Evolutionary conservation across 306 rosid species (phyloP).

Genomic region (Lathyrus aphaca): DNA sequence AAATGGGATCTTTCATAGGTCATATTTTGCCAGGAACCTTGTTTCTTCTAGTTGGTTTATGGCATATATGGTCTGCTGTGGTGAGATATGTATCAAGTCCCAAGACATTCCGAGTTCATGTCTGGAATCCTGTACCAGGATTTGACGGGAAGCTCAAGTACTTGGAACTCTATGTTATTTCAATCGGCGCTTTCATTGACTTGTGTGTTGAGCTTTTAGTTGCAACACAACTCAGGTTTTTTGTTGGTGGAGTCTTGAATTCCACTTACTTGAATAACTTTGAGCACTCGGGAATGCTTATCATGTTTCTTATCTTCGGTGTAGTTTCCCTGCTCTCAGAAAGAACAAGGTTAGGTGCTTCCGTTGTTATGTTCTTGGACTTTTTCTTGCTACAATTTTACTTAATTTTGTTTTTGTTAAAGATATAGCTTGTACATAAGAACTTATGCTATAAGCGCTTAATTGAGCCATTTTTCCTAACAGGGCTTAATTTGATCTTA

Average conservation of each 20-base stretch:
- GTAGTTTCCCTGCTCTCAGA: slow-evolving; percentile 60
- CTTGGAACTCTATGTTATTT: slow-evolving; percentile 74
- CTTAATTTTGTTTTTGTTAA: background rate
- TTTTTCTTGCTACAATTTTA: background rate
- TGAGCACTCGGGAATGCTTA: slow-evolving; percentile 90
- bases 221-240: slow-evolving; percentile 71
- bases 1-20: slow-evolving; percentile 89
- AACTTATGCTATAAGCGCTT: background rate
- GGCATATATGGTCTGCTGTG: slow-evolving; percentile 81
- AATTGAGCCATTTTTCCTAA: background rate
- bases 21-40: slow-evolving; percentile 81
- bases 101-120: slow-evolving; percentile 55
- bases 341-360: slow-evolving; percentile 60
- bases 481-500: background rate
- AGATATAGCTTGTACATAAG: background rate
- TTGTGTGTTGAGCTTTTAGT: slow-evolving; percentile 79
- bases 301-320: slow-evolving; percentile 80
- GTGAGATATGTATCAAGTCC: slow-evolving; percentile 65
- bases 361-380: background rate
- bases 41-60: slow-evolving; percentile 74
- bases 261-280: slow-evolving; percentile 78
- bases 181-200: slow-evolving; percentile 75
- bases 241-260: slow-evolving; percentile 67
- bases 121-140: slow-evolving; percentile 78
- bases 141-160: slow-evolving; percentile 66